Base-by-base conservation (phyloP, 345 rosid genomes). In the Fremontodendron californicum region DNA sequence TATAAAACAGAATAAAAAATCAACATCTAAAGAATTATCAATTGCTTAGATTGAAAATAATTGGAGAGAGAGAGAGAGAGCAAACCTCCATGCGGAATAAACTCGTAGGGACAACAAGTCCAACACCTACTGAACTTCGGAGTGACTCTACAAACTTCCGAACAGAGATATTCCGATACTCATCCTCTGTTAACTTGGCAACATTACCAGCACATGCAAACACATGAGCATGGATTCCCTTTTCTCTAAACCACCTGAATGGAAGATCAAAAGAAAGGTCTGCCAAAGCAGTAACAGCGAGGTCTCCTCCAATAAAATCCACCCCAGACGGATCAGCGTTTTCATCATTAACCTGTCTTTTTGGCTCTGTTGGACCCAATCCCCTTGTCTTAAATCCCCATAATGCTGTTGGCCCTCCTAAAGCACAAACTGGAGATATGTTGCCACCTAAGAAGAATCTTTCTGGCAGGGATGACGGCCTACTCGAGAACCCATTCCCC, bases 381-480 rank as follows among this genome's bases (percentile, higher is more conserved):
- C 98, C 99, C 84, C 95, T 91, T 8, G 90, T 81, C 69, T 85
- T 86, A 73, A 91, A 96, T 54, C 98, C 99, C 91, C 96, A 90
- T 46, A 96, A 74, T 35, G 98, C 88, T 2, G 86, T 76, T 66
- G 99, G 99, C 63, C 96, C 98, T 73, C 96, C 97, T 76, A 92
- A 76, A 52, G 87, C 48, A 64, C 94, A 86, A 46, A 96, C 81
- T 52, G 99, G 98, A 78, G 97, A 96, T 51, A 87, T 73, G 85
- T 89, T 93, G 37, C 99, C 99, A 52, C 98, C 99, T 84, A 93
- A 76, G 88, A 88, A 96, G 87, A 93, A 91, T 75, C 93, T 93
- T 84, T 96, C 99, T 18, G 95, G 95, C 76, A 96, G 68, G 12
- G 97, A 89, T 35, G 95, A 84, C 68, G 87, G 77, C 70, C 66